A percentile compares a stretch with the other conserved stretches of the same genome.
These are phyloP conservation scores for Euphorbia schlechtendalii DNA, from an alignment of 441 rosid species.

Conservation along the genomic window DNA sequence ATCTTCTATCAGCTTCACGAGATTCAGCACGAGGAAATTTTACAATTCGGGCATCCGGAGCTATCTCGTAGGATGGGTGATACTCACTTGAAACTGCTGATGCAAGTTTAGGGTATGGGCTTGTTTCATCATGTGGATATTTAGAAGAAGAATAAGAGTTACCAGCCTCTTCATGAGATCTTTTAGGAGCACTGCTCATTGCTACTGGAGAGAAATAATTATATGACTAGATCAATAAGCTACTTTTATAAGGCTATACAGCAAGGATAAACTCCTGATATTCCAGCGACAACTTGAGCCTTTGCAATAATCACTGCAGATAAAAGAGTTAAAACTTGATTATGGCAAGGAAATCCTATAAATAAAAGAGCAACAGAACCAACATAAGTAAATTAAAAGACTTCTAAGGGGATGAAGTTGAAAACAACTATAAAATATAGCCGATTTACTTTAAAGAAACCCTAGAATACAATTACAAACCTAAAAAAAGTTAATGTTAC, in stretches of 20 bases:
- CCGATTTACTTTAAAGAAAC: neutral
- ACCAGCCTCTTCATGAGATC: conserved; percentile 76
- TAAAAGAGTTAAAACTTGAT: neutral
- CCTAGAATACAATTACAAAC: neutral
- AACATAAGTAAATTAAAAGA: too few relatives aligned
- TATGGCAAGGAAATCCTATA: neutral
- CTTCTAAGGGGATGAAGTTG: neutral
- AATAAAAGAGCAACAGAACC: neutral
- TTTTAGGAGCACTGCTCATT: conserved; percentile 89
- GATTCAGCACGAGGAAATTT: conserved; percentile 69
- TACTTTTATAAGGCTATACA: neutral
- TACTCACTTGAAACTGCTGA: conserved; percentile 42
- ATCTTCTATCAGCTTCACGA: conserved; percentile 77
- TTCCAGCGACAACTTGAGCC: too few relatives aligned
- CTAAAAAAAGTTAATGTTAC: neutral
- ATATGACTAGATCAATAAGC: neutral
- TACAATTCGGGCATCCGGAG: conserved; percentile 49
- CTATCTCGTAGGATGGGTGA: conserved; percentile 47
- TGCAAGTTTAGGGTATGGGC: conserved; percentile 55
- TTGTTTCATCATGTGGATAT: conserved; percentile 63
- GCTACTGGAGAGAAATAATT: neutral
- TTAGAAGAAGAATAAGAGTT: conserved; percentile 65
- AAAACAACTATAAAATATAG: neutral
- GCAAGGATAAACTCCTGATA: too few relatives aligned
- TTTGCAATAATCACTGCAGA: conserved; percentile 14